A percentile compares a stretch with the other conserved stretches of the same genome.
These are phyloP conservation scores for Wickerhamiella azymoides DNA, from an alignment of 805 yeast species.

Conservation along the genomic window DNA sequence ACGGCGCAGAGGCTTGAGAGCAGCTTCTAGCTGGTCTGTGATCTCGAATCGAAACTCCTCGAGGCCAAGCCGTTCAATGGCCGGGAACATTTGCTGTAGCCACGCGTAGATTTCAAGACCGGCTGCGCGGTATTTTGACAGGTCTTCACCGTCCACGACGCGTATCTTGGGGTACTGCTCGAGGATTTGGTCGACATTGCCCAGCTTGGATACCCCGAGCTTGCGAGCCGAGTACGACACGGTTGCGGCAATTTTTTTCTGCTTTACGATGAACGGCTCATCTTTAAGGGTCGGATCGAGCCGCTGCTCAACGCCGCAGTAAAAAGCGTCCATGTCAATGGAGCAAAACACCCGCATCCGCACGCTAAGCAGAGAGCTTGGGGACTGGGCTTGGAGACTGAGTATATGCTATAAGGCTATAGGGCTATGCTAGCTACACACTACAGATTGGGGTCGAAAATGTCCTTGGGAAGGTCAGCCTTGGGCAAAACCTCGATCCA, in stretches of 20 bases:
- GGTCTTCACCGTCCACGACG: constrained; percentile 23
- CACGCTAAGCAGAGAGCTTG: not conserved
- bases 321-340: constrained; percentile 25
- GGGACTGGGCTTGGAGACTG: too few species aligned
- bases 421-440: too few species aligned
- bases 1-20: constrained; percentile 3
- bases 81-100: constrained; percentile 14
- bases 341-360: constrained; percentile 13
- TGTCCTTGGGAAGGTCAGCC: constrained; percentile 20
- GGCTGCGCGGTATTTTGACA: constrained; percentile 21
- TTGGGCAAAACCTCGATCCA: constrained; percentile 56
- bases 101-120: constrained; percentile 20
- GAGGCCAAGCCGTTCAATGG: constrained; percentile 24
- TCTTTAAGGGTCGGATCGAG: constrained; percentile 18
- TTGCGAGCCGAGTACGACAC: constrained; percentile 23
- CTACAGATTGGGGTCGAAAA: constrained; percentile 3
- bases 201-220: constrained; percentile 21
- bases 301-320: constrained; percentile 25
- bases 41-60: constrained; percentile 25
- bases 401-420: too few species aligned
- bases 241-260: constrained; percentile 23
- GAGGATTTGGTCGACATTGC: constrained; percentile 11
- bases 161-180: constrained; percentile 17
- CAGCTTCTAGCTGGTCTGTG: constrained; percentile 11
- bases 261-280: constrained; percentile 23